These are phyloP conservation scores for Candida ascalaphidarum DNA, from an alignment of 805 yeast species.

Conservation along the genomic window DNA sequence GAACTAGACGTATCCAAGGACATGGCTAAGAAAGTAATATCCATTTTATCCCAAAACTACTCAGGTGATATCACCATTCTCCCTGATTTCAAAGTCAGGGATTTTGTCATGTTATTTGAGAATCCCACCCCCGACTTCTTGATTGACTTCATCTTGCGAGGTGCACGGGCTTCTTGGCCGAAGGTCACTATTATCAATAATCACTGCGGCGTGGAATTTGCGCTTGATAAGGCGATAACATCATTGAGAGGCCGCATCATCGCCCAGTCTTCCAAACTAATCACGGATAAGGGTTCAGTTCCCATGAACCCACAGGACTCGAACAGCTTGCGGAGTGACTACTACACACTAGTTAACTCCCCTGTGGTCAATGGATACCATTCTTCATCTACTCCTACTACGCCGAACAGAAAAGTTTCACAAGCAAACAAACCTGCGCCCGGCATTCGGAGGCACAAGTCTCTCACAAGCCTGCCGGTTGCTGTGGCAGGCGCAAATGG, in stretches of 20 bases:
- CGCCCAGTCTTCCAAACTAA: conserved; percentile 12
- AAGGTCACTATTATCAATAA: conserved; percentile 76
- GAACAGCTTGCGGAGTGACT: no score
- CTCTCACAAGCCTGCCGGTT: conserved; percentile 1
- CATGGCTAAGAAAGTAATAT: conserved; percentile 60
- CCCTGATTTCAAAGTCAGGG: conserved; percentile 59
- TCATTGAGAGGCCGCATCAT: conserved; percentile 54
- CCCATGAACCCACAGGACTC: no score
- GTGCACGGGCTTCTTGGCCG: conserved; percentile 94
- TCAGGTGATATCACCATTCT: conserved; percentile 91
- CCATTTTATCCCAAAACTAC: conserved; percentile 77
- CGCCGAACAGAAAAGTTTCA: conserved; percentile 7
- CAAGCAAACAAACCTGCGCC: conserved; percentile 3
- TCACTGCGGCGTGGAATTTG: conserved; percentile 85
- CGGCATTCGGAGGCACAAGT: conserved; percentile 17
- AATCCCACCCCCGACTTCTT: conserved; percentile 81
- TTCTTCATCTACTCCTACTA: conserved; percentile 3
- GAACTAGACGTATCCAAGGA: conserved; percentile 75
- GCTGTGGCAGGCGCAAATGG: neutral
- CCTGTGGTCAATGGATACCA: conserved; percentile 10
- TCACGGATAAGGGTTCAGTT: no score
- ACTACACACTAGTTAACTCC: conserved; percentile 12
- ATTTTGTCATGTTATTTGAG: conserved; percentile 53
- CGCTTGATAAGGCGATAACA: conserved; percentile 74
- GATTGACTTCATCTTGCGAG: conserved; percentile 62